A percentile compares a stretch with the other conserved stretches of the same genome.
These are phyloP conservation scores for Colletotrichum lini DNA, from an alignment of 2,329 filamentous ascomycete genomes.

Conservation along the genomic window DNA sequence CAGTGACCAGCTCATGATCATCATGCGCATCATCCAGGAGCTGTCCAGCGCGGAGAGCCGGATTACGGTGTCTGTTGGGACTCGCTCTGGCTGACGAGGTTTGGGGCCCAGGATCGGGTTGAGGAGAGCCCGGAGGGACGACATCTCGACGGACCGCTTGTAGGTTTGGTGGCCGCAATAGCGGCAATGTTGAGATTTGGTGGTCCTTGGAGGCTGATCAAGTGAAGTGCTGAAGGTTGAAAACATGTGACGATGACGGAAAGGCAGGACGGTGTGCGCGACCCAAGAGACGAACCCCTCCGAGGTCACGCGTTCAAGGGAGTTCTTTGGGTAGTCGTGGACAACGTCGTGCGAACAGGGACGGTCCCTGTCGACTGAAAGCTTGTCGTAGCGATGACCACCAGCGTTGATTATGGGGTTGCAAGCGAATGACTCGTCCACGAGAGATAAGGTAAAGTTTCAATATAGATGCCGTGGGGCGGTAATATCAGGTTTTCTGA, in stretches of 20 bases:
- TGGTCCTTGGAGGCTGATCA: not conserved
- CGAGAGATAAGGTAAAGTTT: conserved; percentile 29
- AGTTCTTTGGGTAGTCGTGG: not conserved
- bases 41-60: conserved; percentile 50
- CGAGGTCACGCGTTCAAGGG: not conserved
- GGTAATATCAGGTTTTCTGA: not conserved
- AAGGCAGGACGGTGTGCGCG: not conserved
- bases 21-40: conserved; percentile 50
- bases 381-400: conserved; percentile 10
- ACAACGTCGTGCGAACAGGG: conserved; percentile 3
- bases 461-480: conserved; percentile 26
- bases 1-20: conserved; percentile 53
- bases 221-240: not conserved
- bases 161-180: too few species aligned
- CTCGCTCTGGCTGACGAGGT: conserved; percentile 14
- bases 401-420: not conserved
- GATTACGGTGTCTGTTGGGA: conserved; percentile 36
- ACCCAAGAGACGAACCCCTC: not conserved
- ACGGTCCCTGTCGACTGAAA: conserved; percentile 14
- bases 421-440: conserved; percentile 22
- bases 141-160: not conserved
- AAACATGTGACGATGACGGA: not conserved
- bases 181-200: not conserved
- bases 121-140: conserved; percentile 25
- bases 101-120: conserved; percentile 27